Evolutionary conservation across 2,329 filamentous ascomycete genomes (phyloP).

Genomic region (Calonectria hongkongensis): DNA sequence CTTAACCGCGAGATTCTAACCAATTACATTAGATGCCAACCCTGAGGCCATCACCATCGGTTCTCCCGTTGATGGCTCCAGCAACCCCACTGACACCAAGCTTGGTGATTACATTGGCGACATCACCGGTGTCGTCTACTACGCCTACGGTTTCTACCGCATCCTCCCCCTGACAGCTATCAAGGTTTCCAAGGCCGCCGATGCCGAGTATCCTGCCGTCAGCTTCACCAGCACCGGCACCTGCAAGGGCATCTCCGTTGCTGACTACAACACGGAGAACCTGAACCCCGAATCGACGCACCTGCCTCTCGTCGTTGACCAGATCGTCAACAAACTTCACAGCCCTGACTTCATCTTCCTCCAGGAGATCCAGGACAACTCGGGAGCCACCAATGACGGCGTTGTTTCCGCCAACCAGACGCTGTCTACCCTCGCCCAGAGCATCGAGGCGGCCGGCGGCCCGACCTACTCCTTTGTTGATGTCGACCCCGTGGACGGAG

Average conservation of each 20-base stretch:
- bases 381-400: slow-evolving; percentile 76
- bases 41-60: slow-evolving; percentile 82
- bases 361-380: slow-evolving; percentile 83
- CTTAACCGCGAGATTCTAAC: slow-evolving; percentile 28
- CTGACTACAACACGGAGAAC: slow-evolving; percentile 83
- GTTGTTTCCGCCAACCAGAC: slow-evolving; percentile 74
- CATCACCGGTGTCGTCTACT: slow-evolving; percentile 80
- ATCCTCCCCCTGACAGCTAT: slow-evolving; percentile 79
- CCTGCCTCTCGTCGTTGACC: slow-evolving; percentile 74
- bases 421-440: slow-evolving; percentile 71
- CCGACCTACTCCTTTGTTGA: slow-evolving; percentile 76
- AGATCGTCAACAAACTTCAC: slow-evolving; percentile 79
- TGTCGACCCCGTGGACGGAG: slow-evolving; percentile 74
- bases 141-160: slow-evolving; percentile 81
- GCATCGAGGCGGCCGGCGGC: slow-evolving; percentile 69
- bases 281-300: slow-evolving; percentile 74
- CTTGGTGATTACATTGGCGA: slow-evolving; percentile 79
- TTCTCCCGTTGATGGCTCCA: slow-evolving; percentile 77
- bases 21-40: slow-evolving; percentile 73
- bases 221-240: slow-evolving; percentile 71
- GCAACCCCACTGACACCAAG: slow-evolving; percentile 75
- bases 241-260: slow-evolving; percentile 78
- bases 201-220: slow-evolving; percentile 69
- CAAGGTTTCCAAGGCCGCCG: slow-evolving; percentile 67
- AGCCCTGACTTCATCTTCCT: slow-evolving; percentile 80